A percentile compares a stretch with the other conserved stretches of the same genome.
Conservation (phyloP, 2,329 filamentous ascomycete species). For the Aspergillus pseudoterreus region DNA sequence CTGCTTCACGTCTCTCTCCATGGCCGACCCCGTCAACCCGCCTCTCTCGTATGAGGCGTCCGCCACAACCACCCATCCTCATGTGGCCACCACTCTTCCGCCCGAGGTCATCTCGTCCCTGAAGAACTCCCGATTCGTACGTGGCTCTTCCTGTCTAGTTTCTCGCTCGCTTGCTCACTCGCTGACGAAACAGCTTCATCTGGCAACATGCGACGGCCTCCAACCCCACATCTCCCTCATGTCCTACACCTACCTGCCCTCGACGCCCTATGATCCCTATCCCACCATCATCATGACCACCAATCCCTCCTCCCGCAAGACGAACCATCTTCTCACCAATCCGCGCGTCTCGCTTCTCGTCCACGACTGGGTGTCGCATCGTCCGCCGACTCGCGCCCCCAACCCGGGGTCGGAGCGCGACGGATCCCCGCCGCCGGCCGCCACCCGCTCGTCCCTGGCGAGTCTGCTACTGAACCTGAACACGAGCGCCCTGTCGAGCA, state of each 20-base stretch:
- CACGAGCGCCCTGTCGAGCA: conserved; percentile 78
- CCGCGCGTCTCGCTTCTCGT: conserved; percentile 90
- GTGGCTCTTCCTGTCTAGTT: conserved; percentile 25
- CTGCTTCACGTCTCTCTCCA: conserved; percentile 13
- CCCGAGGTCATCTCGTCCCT: conserved; percentile 85
- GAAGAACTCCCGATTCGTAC: conserved; percentile 90
- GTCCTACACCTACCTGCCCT: conserved; percentile 97
- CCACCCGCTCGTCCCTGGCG: conserved; percentile 69
- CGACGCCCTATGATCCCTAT: conserved; percentile 62
- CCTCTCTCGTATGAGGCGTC: conserved; percentile 74
- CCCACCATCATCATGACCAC: conserved; percentile 96
- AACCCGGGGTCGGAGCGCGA: conserved; percentile 52
- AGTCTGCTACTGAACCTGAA: conserved; percentile 86
- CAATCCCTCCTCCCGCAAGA: conserved; percentile 66
- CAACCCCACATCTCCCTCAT: conserved; percentile 91
- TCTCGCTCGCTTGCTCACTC: not conserved
- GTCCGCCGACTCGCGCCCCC: conserved; percentile 68
- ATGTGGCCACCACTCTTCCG: conserved; percentile 67
- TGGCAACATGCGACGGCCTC: conserved; percentile 82
- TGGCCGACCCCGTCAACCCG: conserved; percentile 54
- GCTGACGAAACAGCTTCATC: conserved; percentile 67
- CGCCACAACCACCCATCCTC: conserved; percentile 67
- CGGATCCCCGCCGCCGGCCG: conserved; percentile 61
- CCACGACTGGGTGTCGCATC: conserved; percentile 95
- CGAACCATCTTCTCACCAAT: conserved; percentile 76